Percentiles rank a stretch among this genome's conserved stretches.
phyloP scores from a whole-genome alignment of 2,329 filamentous ascomycete species.

The Ophiostoma perfectum region DNA sequence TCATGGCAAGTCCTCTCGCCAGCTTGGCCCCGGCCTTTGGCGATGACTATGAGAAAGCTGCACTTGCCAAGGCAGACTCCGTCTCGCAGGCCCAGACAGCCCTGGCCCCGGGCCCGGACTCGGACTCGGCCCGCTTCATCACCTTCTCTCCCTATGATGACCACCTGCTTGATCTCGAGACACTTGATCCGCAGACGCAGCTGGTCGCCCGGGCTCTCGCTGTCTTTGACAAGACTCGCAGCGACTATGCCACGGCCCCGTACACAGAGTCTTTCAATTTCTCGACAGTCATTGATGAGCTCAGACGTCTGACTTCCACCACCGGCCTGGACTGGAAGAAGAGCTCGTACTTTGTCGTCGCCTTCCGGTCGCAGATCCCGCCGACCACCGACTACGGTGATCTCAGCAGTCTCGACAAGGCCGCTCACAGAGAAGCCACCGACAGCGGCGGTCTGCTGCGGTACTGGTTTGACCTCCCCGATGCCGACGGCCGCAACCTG shows the following conservation, averaged over 20 bases:
- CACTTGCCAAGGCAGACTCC: constrained; percentile 2
- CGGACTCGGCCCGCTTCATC: constrained; percentile 38
- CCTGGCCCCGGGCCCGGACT: background rate
- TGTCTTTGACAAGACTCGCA: constrained; percentile 54
- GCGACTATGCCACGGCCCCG: constrained; percentile 69
- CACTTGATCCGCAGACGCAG: constrained; percentile 58
- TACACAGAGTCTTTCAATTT: constrained; percentile 78
- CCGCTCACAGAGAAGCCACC: constrained; percentile 74
- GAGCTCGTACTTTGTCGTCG: constrained; percentile 73
- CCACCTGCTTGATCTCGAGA: constrained; percentile 68
- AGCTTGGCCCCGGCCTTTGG: background rate
- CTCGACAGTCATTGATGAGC: constrained; percentile 52
- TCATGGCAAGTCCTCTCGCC: background rate
- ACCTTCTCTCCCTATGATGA: constrained; percentile 69
- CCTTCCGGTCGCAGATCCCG: constrained; percentile 71
- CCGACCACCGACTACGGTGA: constrained; percentile 60
- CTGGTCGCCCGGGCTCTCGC: constrained; percentile 69
- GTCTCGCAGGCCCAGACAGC: background rate
- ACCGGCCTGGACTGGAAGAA: constrained; percentile 48
- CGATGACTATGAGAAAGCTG: background rate
- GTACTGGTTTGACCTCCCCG: constrained; percentile 82
- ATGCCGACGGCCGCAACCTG: constrained; percentile 66
- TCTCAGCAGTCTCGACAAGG: constrained; percentile 68
- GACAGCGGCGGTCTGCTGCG: constrained; percentile 74
- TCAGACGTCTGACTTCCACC: constrained; percentile 48